Base-by-base conservation (phyloP, 139 green algal genomes). In the Tetraselmis chui region DNA sequence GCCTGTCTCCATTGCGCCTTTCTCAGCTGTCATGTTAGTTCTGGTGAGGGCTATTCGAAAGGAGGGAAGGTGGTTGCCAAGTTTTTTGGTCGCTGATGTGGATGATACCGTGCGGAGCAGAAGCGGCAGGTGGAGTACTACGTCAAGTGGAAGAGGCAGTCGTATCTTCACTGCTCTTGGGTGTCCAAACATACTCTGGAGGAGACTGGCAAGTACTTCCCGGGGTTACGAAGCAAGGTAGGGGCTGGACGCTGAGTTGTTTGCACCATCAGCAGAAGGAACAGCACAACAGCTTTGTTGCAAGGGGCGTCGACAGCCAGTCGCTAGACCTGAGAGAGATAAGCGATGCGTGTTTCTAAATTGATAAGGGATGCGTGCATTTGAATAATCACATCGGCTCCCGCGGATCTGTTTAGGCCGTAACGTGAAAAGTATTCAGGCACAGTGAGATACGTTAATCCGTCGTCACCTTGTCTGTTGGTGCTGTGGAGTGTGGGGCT, bases 161-260 rank as follows among this genome's bases (percentile, higher is more conserved):
- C 82, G 0, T 91, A 92, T 84, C 59, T 92, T 32, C 91, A 94
- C 83, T 91, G 87, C 83, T 85, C 28, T 31, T 95, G 91, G 91
- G 84, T 92, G 30, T 29, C 79, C 1, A 84, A 91, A 78, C 29
- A 59, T 11, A 31, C 80, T 18, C 75, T 93, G 58, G 74, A 81
- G 0, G 32, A 59, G 32, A 82, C 84, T n/a, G 45, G 76, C 77
- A 84, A 80, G 76, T 45, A 86, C 25, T 81, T 84, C 30, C 59
- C 80, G 32, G 29, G 78, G 2, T 25, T 87, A 26, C 29, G 26
- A 26, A 59, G 27, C 23, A 84, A 81, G 80, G 24, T 84, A 30
- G 29, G 59, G 18, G 45, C 45, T 18, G 45, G 45, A 67, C 11
- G 45, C 45, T 67, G 45, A n/a, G n/a, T n/a, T n/a, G n/a, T 67